Evolutionary conservation across 2,329 filamentous ascomycete species (phyloP).

Genomic region (Aspergillus ustus): DNA sequence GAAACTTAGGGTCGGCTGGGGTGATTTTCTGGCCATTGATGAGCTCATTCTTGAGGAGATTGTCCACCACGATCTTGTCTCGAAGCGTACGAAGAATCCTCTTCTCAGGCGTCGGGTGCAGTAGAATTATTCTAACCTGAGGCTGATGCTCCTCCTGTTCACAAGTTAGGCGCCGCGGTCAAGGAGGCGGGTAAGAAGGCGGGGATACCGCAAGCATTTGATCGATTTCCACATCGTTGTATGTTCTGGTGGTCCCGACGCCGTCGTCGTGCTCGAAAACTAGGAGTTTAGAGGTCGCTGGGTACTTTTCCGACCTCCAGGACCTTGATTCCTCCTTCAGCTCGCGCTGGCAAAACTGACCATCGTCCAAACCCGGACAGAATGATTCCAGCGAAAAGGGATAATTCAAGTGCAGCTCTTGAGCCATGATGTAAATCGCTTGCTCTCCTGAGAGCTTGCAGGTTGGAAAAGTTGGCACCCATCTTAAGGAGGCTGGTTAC

Average conservation of each 20-base stretch:
- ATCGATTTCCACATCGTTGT: constrained; percentile 4
- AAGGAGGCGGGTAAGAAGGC: neutral
- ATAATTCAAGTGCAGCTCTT: neutral
- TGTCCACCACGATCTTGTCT: constrained; percentile 3
- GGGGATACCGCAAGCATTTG: neutral
- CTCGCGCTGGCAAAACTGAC: constrained; percentile 12
- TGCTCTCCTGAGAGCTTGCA: neutral
- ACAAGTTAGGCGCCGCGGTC: neutral
- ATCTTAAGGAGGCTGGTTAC: neutral
- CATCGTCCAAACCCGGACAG: constrained; percentile 11
- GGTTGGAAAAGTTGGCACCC: neutral
- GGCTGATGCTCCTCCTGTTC: constrained; percentile 6
- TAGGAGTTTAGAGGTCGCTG: constrained; percentile 3
- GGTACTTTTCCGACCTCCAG: constrained; percentile 13
- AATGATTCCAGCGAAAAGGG: constrained; percentile 10
- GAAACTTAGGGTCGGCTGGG: neutral
- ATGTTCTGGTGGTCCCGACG: neutral
- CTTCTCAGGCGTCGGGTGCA: constrained; percentile 11
- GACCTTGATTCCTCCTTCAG: constrained; percentile 12
- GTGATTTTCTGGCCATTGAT: constrained; percentile 5
- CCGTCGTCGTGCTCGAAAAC: constrained; percentile 12
- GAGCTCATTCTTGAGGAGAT: constrained; percentile 15
- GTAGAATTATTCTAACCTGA: constrained; percentile 13
- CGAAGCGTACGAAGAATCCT: constrained; percentile 7
- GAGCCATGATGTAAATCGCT: constrained; percentile 1